phyloP scores from a whole-genome alignment of 495 filamentous ascomycete species.

The Penicillium paradoxum region DNA sequence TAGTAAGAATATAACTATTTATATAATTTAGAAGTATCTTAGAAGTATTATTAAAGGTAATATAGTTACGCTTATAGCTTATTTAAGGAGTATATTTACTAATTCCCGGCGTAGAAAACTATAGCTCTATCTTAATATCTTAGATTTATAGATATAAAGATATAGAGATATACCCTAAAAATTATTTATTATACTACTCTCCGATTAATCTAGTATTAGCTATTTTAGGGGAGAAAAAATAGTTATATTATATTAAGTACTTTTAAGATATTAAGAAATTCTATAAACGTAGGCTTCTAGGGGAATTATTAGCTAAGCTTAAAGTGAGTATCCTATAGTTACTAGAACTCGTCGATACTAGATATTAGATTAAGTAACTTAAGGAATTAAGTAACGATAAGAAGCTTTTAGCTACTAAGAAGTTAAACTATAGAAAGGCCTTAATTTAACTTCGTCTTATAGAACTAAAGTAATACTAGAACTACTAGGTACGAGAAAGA shows the following conservation, averaged over 20 bases:
- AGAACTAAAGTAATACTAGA: constrained; percentile 15
- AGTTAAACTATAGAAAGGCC: constrained; percentile 12
- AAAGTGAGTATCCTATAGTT: constrained; percentile 14
- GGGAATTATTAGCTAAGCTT: constrained; percentile 12
- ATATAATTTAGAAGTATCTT: constrained; percentile 13
- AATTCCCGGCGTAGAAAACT: constrained; percentile 10
- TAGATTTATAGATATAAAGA: constrained; percentile 22
- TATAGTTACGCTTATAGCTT: constrained; percentile 28
- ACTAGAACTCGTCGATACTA: constrained; percentile 11
- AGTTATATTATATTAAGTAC: constrained; percentile 19
- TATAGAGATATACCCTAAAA: constrained; percentile 15
- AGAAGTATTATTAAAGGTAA: constrained; percentile 15
- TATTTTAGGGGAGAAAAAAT: constrained; percentile 17
- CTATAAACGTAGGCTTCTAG: constrained; percentile 12
- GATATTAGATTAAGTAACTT: constrained; percentile 9
- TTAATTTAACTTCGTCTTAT: constrained; percentile 9
- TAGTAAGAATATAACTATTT: constrained; percentile 4
- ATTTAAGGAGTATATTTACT: not conserved
- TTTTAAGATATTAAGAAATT: constrained; percentile 18
- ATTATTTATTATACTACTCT: constrained; percentile 18
- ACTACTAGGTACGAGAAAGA: constrained; percentile 14
- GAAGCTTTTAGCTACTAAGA: constrained; percentile 8
- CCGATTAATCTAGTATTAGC: constrained; percentile 17
- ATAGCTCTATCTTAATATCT: constrained; percentile 18
- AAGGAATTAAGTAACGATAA: not conserved